phyloP scores from a whole-genome alignment of 768 basidiomycete species.

The Phaffia tasmanica region DNA sequence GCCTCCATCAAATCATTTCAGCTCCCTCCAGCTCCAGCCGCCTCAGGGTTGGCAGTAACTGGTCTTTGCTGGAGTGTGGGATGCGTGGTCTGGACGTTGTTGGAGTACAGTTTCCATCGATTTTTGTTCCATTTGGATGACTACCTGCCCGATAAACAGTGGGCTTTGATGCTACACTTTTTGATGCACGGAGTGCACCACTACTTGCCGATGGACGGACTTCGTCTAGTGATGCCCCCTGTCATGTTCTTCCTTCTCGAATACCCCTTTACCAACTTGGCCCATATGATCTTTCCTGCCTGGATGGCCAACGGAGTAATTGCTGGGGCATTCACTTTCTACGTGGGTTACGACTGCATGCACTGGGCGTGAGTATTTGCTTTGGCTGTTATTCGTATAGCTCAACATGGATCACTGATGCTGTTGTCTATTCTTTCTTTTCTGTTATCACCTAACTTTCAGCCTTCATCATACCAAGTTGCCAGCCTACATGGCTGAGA shows the following conservation, averaged over 20 bases:
- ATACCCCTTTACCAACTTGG: constrained; percentile 76
- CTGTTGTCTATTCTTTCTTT: background rate
- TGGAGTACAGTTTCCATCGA: constrained; percentile 87
- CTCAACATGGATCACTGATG: background rate
- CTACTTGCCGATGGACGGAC: constrained; percentile 80
- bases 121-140: constrained; percentile 95
- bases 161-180: constrained; percentile 78
- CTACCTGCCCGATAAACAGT: constrained; percentile 67
- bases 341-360: constrained; percentile 77
- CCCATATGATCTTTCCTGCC: constrained; percentile 66
- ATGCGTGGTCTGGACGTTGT: constrained; percentile 81
- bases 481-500: constrained; percentile 72
- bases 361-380: constrained; percentile 63
- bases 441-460: background rate
- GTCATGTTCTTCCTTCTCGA: constrained; percentile 63
- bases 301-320: constrained; percentile 86
- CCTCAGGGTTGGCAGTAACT: constrained; percentile 48
- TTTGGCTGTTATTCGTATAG: background rate
- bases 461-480: constrained; percentile 70
- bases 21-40: constrained; percentile 34
- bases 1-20: constrained; percentile 28
- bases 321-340: constrained; percentile 66
- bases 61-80: constrained; percentile 54
- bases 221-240: constrained; percentile 97
- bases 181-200: constrained; percentile 91